phyloP scores from a whole-genome alignment of 176 grass and related monocot species.

The Lolium rigidum region DNA sequence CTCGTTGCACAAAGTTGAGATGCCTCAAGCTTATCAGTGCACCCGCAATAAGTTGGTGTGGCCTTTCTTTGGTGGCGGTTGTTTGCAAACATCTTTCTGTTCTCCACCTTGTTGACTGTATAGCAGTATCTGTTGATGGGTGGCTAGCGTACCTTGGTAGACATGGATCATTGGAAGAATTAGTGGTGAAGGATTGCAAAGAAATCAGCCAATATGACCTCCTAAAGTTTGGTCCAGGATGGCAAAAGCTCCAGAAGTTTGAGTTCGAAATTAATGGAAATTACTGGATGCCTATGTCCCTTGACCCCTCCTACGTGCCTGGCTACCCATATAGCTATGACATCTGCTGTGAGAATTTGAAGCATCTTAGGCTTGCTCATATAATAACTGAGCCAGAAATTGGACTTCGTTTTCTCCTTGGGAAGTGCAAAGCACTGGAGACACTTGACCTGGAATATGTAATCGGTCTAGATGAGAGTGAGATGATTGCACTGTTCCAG shows the following conservation, averaged over 20 bases:
- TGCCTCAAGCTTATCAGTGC: conserved; percentile 56
- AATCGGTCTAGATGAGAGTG: conserved; percentile 42
- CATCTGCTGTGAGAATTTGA: conserved; percentile 43
- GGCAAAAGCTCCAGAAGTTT: conserved; percentile 60
- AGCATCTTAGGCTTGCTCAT: conserved; percentile 50
- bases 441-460: conserved; percentile 53
- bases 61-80: conserved; percentile 55
- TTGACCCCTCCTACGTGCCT: background rate
- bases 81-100: conserved; percentile 65
- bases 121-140: conserved; percentile 48
- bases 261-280: conserved; percentile 61
- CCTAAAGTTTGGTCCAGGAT: conserved; percentile 63
- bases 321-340: conserved; percentile 24
- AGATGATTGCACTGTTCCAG: conserved; percentile 59
- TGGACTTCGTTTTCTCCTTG: conserved; percentile 44
- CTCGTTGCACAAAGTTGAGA: conserved; percentile 52
- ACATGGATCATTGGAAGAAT: conserved; percentile 54
- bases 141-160: conserved; percentile 76
- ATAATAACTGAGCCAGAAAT: conserved; percentile 39
- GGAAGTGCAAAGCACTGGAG: conserved; percentile 46
- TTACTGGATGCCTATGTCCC: conserved; percentile 26
- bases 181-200: conserved; percentile 62
- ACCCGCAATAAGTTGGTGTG: conserved; percentile 51
- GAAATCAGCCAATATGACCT: conserved; percentile 61
- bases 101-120: conserved; percentile 61